Conservation (phyloP, 495 filamentous ascomycete genomes). For the Schizothecium vesticola region DNA sequence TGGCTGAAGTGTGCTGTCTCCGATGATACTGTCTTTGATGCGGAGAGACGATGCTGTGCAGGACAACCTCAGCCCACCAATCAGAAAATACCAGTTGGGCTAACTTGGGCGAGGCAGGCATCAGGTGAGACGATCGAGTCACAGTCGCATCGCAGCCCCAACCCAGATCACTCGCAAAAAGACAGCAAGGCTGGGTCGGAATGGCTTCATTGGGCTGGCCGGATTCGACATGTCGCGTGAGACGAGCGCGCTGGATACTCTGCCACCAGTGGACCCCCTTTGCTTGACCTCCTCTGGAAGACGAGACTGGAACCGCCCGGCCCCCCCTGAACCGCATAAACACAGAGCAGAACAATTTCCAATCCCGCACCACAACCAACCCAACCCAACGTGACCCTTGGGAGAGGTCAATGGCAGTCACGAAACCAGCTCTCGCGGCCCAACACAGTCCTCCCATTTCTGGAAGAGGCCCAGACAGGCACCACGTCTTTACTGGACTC, state of each 20-base stretch:
- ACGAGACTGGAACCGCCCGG: background rate
- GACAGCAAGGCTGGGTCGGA: background rate
- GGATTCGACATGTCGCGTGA: background rate
- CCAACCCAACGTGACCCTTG: background rate
- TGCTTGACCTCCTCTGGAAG: background rate
- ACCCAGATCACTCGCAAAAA: background rate
- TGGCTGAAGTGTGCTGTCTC: background rate
- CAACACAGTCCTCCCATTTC: background rate
- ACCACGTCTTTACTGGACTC: constrained; percentile 14
- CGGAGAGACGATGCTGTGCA: background rate
- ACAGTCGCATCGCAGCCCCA: background rate
- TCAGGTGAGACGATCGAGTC: constrained; percentile 4
- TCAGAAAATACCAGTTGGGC: background rate
- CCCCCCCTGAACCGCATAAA: background rate
- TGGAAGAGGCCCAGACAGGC: constrained; percentile 7
- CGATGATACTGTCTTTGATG: background rate
- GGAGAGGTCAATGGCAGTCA: constrained; percentile 10
- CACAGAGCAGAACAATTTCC: background rate
- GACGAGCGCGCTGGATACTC: background rate
- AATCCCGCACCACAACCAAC: background rate
- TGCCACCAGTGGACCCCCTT: background rate
- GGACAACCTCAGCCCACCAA: background rate
- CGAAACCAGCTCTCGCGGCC: background rate
- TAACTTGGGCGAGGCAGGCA: background rate
- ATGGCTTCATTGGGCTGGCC: constrained; percentile 1